Percentiles rank a stretch among this genome's conserved stretches.
These are phyloP conservation scores for Eucalyptus guilfoylei DNA, from an alignment of 345 rosid genomes.

Conservation along the genomic window DNA sequence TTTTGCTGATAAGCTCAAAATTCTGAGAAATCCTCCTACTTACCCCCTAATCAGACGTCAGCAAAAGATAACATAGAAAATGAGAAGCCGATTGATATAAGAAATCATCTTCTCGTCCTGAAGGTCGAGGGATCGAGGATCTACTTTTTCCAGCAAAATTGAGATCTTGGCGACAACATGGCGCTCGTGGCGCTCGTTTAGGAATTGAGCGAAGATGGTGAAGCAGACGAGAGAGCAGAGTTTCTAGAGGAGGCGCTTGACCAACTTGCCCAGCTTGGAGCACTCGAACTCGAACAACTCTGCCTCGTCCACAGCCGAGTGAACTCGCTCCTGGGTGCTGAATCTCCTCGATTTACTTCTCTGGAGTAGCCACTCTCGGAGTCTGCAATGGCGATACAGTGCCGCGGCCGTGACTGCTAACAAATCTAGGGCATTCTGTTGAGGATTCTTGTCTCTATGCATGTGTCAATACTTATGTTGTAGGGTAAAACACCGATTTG, in stretches of 20 bases:
- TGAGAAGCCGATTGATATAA: neutral
- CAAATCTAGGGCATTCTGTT: neutral
- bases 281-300: conserved; percentile 29
- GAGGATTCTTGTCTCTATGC: neutral
- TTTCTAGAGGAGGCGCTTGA: conserved; percentile 40
- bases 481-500: neutral
- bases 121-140: neutral
- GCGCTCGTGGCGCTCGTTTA: neutral
- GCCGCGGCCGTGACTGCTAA: fast-evolving
- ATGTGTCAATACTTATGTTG: neutral
- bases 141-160: neutral
- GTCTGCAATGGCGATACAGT: neutral
- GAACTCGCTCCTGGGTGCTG: conserved; percentile 33
- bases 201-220: neutral
- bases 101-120: neutral
- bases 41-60: neutral
- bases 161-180: neutral
- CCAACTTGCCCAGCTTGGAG: conserved; percentile 33
- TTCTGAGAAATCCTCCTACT: neutral
- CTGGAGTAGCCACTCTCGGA: neutral
- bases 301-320: conserved; percentile 29
- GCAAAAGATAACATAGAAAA: neutral
- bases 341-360: conserved; percentile 36
- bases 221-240: conserved; percentile 40
- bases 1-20: neutral